Evolutionary conservation across 2,329 filamentous ascomycete genomes (phyloP).

Genomic region (Colletotrichum shisoi): DNA sequence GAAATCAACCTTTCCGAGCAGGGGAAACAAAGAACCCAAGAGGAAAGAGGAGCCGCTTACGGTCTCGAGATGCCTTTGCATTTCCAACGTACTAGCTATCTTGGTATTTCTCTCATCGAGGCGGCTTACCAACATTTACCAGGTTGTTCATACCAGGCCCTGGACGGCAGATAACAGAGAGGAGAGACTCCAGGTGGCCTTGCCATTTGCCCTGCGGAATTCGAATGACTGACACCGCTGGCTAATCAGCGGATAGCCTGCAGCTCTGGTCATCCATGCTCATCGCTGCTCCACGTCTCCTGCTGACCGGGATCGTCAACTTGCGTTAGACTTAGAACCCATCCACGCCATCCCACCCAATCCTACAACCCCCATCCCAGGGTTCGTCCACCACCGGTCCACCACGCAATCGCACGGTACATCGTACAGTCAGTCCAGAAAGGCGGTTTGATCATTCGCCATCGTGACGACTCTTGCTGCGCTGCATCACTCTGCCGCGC

Average conservation of each 20-base stretch:
- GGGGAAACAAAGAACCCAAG: neutral
- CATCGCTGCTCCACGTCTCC: neutral
- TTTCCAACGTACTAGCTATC: neutral
- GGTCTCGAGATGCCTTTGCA: neutral
- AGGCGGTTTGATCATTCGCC: neutral
- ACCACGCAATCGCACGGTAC: neutral
- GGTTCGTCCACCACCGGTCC: neutral
- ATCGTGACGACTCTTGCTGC: slow-evolving; percentile 3
- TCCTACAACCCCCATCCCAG: neutral
- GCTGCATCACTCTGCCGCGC: slow-evolving; percentile 27
- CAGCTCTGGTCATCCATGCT: slow-evolving; percentile 17
- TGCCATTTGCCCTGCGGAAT: neutral
- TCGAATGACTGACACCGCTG: slow-evolving; percentile 25
- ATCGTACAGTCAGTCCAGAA: slow-evolving; percentile 4
- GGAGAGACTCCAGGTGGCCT: neutral
- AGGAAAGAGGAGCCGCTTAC: slow-evolving; percentile 30
- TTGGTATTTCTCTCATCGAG: slow-evolving; percentile 8
- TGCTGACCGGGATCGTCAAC: slow-evolving; percentile 23
- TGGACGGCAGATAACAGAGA: neutral
- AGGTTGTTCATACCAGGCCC: neutral
- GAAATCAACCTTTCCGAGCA: too few species aligned
- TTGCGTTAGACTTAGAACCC: slow-evolving; percentile 22
- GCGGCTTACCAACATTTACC: slow-evolving; percentile 2
- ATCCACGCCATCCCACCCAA: neutral
- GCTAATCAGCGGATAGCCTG: slow-evolving; percentile 6